Evolutionary conservation across 2,329 filamentous ascomycete species (phyloP).

Genomic region (Xylaria sp.): DNA sequence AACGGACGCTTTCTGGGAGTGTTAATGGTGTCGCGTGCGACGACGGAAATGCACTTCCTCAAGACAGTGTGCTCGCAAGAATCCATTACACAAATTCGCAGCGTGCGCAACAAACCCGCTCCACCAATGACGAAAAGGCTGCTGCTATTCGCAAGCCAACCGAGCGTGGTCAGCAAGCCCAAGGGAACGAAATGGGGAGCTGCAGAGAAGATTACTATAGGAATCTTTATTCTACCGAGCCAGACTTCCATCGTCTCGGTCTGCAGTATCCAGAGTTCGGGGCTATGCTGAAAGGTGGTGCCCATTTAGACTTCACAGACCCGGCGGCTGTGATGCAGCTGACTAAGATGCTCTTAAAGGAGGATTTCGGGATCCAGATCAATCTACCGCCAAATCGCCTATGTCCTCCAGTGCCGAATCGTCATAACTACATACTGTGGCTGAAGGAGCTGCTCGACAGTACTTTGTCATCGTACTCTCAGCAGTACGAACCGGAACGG

Average conservation of each 20-base stretch:
- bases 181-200: neutral
- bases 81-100: neutral
- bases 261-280: slow-evolving; percentile 43
- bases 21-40: slow-evolving; percentile 3
- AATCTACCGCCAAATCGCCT: slow-evolving; percentile 81
- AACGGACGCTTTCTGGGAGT: slow-evolving; percentile 9
- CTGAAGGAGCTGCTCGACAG: slow-evolving; percentile 83
- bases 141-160: neutral
- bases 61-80: neutral
- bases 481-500: slow-evolving; percentile 58
- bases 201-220: slow-evolving; percentile 43
- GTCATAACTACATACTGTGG: slow-evolving; percentile 93
- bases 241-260: slow-evolving; percentile 44
- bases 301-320: slow-evolving; percentile 81
- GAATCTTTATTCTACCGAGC: slow-evolving; percentile 43
- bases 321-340: slow-evolving; percentile 81
- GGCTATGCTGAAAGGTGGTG: slow-evolving; percentile 44
- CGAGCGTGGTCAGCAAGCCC: neutral
- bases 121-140: neutral
- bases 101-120: neutral
- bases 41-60: neutral
- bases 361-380: slow-evolving; percentile 78
- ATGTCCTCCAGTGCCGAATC: slow-evolving; percentile 82
- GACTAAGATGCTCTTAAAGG: slow-evolving; percentile 79
- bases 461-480: slow-evolving; percentile 64